Percentiles rank a stretch among this genome's conserved stretches.
phyloP scores from a whole-genome alignment of 75 land plant species.

The Selaginella tamariscina region DNA sequence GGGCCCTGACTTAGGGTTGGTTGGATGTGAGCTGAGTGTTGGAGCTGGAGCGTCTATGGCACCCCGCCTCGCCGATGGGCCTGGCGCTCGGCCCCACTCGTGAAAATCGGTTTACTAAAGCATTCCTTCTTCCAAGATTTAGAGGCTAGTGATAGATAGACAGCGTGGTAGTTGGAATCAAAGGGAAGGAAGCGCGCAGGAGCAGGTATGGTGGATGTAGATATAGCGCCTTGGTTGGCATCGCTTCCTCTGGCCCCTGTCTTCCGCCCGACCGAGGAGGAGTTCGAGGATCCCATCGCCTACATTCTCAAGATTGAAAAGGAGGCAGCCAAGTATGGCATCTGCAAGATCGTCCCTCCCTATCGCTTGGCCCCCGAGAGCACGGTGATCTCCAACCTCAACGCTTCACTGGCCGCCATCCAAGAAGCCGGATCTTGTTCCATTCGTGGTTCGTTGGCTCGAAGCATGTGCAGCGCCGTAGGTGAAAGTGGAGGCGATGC shows the following conservation, averaged over 20 bases:
- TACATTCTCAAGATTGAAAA: slow-evolving; percentile 91
- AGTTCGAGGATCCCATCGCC: slow-evolving; percentile 88
- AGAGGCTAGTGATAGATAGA: too few relatives aligned
- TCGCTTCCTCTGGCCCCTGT: slow-evolving; percentile 76
- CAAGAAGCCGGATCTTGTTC: not conserved
- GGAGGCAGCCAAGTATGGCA: slow-evolving; percentile 73
- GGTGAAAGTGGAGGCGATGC: not conserved
- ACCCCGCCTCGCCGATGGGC: not conserved
- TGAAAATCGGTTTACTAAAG: too few relatives aligned
- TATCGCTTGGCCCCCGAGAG: slow-evolving; percentile 37
- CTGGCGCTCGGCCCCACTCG: too few relatives aligned
- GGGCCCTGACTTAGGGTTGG: too few relatives aligned
- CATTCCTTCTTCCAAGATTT: too few relatives aligned
- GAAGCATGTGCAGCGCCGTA: slow-evolving; percentile 13
- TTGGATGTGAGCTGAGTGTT: not conserved
- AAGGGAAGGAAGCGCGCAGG: not conserved
- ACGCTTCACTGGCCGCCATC: slow-evolving; percentile 36
- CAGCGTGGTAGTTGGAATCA: not conserved
- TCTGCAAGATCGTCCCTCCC: slow-evolving; percentile 97
- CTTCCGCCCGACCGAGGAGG: slow-evolving; percentile 67
- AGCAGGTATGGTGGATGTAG: slow-evolving; percentile 20
- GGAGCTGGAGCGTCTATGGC: slow-evolving; percentile 2
- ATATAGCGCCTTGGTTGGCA: slow-evolving; percentile 66
- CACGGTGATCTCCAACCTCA: slow-evolving; percentile 45
- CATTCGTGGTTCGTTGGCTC: slow-evolving; percentile 4